Evolutionary conservation across 495 filamentous ascomycete genomes (phyloP).

Genomic region (Podospora bellae-mahoneyi): DNA sequence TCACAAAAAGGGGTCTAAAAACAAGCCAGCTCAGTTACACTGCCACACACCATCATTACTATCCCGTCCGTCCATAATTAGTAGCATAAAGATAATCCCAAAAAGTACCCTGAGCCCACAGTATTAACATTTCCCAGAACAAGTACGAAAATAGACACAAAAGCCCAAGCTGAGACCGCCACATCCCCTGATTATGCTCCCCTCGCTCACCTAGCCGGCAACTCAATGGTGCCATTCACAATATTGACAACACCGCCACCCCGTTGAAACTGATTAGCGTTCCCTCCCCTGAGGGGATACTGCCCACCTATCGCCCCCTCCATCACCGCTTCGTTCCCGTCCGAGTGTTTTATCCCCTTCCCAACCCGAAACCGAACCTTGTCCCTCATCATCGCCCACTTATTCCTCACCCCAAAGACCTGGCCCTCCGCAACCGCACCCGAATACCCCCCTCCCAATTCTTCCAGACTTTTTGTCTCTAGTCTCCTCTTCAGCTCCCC

Average conservation of each 20-base stretch:
- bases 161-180: neutral
- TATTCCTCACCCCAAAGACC: constrained; percentile 29
- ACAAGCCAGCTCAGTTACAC: constrained; percentile 7
- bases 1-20: constrained; percentile 1
- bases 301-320: neutral
- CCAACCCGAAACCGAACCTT: constrained; percentile 17
- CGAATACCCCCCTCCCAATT: constrained; percentile 32
- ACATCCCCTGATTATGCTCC: neutral
- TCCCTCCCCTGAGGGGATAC: neutral
- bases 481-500: constrained; percentile 11
- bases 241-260: neutral
- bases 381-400: constrained; percentile 25
- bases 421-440: constrained; percentile 30
- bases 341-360: neutral
- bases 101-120: neutral
- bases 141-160: neutral
- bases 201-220: neutral
- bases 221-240: neutral
- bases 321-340: neutral
- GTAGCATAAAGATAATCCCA: neutral
- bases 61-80: neutral
- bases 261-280: neutral
- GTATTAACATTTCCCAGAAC: neutral
- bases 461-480: constrained; percentile 33
- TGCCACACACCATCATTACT: constrained; percentile 6